Percentiles rank a stretch among this genome's conserved stretches.
These are phyloP conservation scores for Entomortierella lignicola DNA, from an alignment of 192 early-diverging fungal species.

Conservation along the genomic window DNA sequence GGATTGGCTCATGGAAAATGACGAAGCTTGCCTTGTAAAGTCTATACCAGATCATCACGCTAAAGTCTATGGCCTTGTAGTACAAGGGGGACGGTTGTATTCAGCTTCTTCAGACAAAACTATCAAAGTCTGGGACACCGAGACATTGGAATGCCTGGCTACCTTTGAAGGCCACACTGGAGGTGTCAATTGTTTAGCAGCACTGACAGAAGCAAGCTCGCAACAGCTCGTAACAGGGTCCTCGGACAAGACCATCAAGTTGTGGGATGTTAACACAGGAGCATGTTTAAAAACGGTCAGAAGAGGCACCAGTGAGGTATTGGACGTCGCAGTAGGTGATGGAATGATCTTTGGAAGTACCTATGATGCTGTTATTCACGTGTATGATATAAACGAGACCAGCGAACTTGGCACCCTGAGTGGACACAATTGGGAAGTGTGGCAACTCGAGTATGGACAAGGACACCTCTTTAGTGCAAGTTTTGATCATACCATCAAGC, in stretches of 20 bases:
- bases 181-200: constrained; percentile 63
- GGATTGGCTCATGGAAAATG: constrained; percentile 42
- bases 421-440: constrained; percentile 74
- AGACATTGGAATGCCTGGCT: constrained; percentile 57
- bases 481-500: constrained; percentile 64
- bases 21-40: constrained; percentile 30
- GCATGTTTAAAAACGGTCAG: constrained; percentile 58
- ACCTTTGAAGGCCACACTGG: constrained; percentile 66
- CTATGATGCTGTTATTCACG: constrained; percentile 68
- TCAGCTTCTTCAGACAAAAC: constrained; percentile 67
- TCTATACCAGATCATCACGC: constrained; percentile 59
- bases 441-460: constrained; percentile 66
- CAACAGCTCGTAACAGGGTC: constrained; percentile 38
- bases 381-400: constrained; percentile 55
- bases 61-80: constrained; percentile 65
- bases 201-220: constrained; percentile 46
- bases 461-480: constrained; percentile 59
- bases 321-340: constrained; percentile 63
- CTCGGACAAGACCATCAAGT: constrained; percentile 46
- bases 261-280: constrained; percentile 66
- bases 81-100: constrained; percentile 57
- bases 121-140: constrained; percentile 65
- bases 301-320: constrained; percentile 58
- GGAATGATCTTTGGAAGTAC: constrained; percentile 67
- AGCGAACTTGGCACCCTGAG: constrained; percentile 54